phyloP scores from a whole-genome alignment of 345 rosid genomes.

The Lumnitzera littorea region DNA sequence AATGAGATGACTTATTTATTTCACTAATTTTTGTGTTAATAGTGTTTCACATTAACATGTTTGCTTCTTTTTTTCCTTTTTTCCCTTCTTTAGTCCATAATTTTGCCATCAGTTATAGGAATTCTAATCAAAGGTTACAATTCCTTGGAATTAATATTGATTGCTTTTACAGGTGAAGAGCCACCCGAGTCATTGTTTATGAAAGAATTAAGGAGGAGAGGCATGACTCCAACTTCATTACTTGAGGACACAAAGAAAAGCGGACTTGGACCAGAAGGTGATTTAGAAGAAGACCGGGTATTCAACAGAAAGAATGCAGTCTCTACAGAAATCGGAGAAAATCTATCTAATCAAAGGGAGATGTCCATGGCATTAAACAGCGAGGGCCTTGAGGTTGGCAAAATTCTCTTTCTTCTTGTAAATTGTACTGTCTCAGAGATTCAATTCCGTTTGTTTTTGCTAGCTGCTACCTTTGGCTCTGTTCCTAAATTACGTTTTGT shows the following conservation, averaged over 20 bases:
- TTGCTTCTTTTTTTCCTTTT: no score
- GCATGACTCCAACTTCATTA: constrained; percentile 85
- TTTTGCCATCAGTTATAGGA: no score
- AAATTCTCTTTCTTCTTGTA: background rate
- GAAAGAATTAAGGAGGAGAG: constrained; percentile 90
- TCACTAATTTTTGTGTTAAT: no score
- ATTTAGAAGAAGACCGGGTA: constrained; percentile 45
- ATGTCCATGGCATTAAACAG: constrained; percentile 80
- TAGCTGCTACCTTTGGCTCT: background rate
- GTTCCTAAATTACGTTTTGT: no score
- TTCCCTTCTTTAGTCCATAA: no score
- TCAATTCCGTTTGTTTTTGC: background rate
- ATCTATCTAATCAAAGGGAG: constrained; percentile 75
- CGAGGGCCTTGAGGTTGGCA: constrained; percentile 91
- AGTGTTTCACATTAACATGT: no score
- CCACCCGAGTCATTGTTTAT: constrained; percentile 89
- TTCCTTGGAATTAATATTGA: no score
- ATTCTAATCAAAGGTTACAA: no score
- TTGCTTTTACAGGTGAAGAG: constrained; percentile 58
- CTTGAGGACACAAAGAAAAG: constrained; percentile 50
- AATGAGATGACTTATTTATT: no score
- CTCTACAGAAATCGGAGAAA: constrained; percentile 48
- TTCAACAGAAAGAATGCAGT: constrained; percentile 55
- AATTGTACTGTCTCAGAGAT: background rate
- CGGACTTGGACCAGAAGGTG: constrained; percentile 42